Base-by-base conservation (phyloP, 2,329 filamentous ascomycete species). In the Alternaria sp. region DNA sequence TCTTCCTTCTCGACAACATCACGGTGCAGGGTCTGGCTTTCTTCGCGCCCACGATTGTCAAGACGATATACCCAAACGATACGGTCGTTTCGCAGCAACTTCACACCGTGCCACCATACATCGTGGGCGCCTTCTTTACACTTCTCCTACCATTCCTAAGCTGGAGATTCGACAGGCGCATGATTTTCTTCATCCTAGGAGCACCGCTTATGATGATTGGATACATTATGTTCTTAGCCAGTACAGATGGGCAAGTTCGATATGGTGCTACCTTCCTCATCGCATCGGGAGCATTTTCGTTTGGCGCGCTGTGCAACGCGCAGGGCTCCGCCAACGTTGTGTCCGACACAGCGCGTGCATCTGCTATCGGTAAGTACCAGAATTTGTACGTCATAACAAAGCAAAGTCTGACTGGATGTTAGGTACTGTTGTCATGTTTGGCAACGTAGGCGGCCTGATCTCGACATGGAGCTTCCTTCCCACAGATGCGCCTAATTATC, bases 191-290 rank as follows among this genome's bases (percentile, higher is more conserved):
- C 72, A 84, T 90, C 50, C 59, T 84, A 11, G 83, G 83, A 1
- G 85, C 89, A 0, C 89, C 90, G 0, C 75, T 91, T 6, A 87
- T 90, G 68, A 91, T 93, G 84, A 74, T 85, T 4, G 90, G 90
- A 0, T 92, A 91, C 77, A 87, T 87, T 74, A 73, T 92, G 84
- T 92, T 92, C 79, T 81, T 92, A 1, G 89, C 87, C 6, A 86
- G 83, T 13, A 77, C 77, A 11, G 54, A 67, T 6, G 4, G 83
- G 0, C 79, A 81, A 26, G 86, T 88, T 2, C 86, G 89, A 17
- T 93, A 93, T 74, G 90, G 86, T 0, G 91, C 90, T 0, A 90
- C 89, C 0, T 93, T 93, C 78, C 77, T 93, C 59, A 88, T 92
- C 58, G 86, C 89, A 2, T 83, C 83, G 8, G 89, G 89, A 0